Conservation (phyloP, 2,329 filamentous ascomycete genomes). For the Penicillium sp. region DNA sequence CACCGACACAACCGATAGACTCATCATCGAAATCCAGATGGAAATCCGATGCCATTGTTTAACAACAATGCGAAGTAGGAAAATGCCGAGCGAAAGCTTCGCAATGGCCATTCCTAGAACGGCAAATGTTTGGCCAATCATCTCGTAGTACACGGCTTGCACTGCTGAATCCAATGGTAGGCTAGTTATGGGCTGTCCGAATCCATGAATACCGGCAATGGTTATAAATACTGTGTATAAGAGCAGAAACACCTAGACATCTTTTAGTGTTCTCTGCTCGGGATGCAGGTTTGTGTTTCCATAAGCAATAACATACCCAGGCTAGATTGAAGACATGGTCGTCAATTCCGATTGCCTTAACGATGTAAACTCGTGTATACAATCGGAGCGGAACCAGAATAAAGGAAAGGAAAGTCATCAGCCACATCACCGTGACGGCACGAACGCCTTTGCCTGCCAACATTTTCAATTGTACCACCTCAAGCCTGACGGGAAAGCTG, state of each 20-base stretch:
- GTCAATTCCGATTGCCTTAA: constrained; percentile 43
- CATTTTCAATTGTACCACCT: constrained; percentile 9
- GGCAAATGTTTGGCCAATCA: constrained; percentile 40
- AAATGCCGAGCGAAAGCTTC: constrained; percentile 46
- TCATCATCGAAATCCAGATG: constrained; percentile 36
- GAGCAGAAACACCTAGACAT: constrained; percentile 16
- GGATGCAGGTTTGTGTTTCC: background rate
- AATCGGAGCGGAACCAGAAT: constrained; percentile 28
- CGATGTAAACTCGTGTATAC: constrained; percentile 30
- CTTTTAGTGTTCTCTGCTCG: background rate
- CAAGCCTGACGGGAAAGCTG: background rate
- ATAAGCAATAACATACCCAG: constrained; percentile 28
- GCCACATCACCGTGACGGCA: constrained; percentile 30
- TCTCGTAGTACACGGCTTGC: constrained; percentile 27
- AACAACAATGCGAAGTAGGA: constrained; percentile 44
- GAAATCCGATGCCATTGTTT: constrained; percentile 39
- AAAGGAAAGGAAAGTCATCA: constrained; percentile 25
- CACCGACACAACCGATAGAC: constrained; percentile 28
- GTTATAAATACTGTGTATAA: constrained; percentile 40
- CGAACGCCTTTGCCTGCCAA: constrained; percentile 18
- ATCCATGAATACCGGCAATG: constrained; percentile 38
- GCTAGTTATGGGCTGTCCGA: constrained; percentile 35
- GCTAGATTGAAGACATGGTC: constrained; percentile 38
- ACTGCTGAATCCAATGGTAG: constrained; percentile 29
- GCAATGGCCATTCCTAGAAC: constrained; percentile 46